Base-by-base conservation (phyloP, 495 filamentous ascomycete genomes). In the Aspergillus coremiiformis region DNA sequence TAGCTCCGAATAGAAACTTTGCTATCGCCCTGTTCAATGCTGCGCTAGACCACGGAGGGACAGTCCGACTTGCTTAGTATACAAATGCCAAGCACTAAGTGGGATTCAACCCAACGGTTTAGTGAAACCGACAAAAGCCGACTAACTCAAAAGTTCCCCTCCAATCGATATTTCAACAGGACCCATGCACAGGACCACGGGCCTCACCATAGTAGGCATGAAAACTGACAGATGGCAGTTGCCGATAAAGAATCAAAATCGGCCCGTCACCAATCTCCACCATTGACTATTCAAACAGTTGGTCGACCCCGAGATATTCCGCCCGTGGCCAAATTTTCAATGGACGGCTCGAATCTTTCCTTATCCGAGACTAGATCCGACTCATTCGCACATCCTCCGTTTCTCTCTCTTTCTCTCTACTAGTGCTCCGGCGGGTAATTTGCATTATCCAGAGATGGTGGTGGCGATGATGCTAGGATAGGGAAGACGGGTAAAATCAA, bases 251-350 rank as follows among this genome's bases (percentile, higher is more conserved):
- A 54, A 43, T 33, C 12, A n/a, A 26, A 22, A 26, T 11, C 23
- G 23, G 45, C 33, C 47, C 27, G 47, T 39, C 35, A 41, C 19
- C 12, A 20, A 41, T 20, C 21, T 8, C 15, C 37, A 41, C 37
- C 37, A 41, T 9, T 3, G 7, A 21, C 20, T 7, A 20, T 41
- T 17, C 15, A 41, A 20, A 41, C 19, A 41, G 32, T 35, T 41
- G n/a, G 9, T 11, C 27, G 26, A 48, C 35, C 24, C 52, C 37
- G 37, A 41, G 29, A 51, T 17, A 20, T 49, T n/a, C 48, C 54
- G 51, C 49, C 48, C 55, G 51, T 58, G 51, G 55, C 47, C 37
- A 47, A 26, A 32, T 47, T 32, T 32, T 6, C 7, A 47, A 26
- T 32, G n/a, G 26, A 30, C 20, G n/a, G 17, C 15, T 47, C 44